Conservation (phyloP, 768 basidiomycete genomes). For the Mycena filopes region DNA sequence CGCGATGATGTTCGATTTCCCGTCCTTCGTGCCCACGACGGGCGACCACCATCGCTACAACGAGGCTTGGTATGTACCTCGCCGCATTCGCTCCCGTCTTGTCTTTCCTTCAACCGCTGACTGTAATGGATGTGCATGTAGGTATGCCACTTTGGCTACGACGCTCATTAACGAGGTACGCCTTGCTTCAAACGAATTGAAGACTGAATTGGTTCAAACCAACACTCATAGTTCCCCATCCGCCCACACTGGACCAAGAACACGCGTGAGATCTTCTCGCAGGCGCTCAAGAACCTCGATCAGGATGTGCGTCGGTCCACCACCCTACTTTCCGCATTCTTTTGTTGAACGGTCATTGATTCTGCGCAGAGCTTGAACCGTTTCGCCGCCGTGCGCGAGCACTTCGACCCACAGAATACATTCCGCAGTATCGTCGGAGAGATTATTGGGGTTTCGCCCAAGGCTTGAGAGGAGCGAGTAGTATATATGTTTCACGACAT, state of each 20-base stretch:
- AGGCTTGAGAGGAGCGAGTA: too few species aligned
- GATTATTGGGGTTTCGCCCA: constrained; percentile 43
- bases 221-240: constrained; percentile 43
- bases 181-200: not conserved
- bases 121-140: too few species aligned
- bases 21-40: constrained; percentile 44
- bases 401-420: constrained; percentile 47
- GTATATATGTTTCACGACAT: too few species aligned
- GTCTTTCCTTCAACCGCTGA: not conserved
- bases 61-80: constrained; percentile 42
- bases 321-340: not conserved
- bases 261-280: constrained; percentile 42
- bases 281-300: constrained; percentile 46
- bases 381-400: constrained; percentile 43
- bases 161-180: constrained; percentile 47
- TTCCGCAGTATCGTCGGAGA: constrained; percentile 49
- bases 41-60: constrained; percentile 49
- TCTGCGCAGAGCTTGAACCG: constrained; percentile 40
- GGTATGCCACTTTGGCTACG: constrained; percentile 35
- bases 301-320: constrained; percentile 40
- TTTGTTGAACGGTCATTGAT: not conserved
- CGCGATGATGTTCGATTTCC: constrained; percentile 53
- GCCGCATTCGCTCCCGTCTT: not conserved
- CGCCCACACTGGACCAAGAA: constrained; percentile 52
- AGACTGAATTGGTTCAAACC: too few species aligned